These are phyloP conservation scores for Yarrowia sp. DNA, from an alignment of 805 yeast genomes.

Conservation along the genomic window DNA sequence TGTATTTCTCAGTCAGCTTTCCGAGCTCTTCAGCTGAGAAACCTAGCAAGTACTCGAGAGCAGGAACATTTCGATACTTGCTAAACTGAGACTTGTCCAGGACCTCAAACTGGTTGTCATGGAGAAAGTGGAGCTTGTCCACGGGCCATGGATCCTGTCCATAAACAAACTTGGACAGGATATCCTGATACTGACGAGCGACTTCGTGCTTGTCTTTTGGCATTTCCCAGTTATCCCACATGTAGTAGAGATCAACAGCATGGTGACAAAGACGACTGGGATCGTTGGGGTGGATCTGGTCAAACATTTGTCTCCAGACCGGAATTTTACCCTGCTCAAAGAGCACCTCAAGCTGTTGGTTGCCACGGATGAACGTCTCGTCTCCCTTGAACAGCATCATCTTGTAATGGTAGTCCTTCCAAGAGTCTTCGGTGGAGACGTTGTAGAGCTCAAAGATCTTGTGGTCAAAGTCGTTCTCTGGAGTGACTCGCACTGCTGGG, in stretches of 20 bases:
- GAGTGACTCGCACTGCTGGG: not conserved
- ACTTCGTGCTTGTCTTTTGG: not conserved
- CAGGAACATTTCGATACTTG: not conserved
- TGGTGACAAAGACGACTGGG: not conserved
- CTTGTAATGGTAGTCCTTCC: conserved; percentile 5
- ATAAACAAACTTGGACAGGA: not conserved
- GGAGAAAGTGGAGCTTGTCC: not conserved
- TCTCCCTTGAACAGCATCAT: conserved; percentile 19
- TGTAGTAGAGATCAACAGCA: conserved; percentile 10
- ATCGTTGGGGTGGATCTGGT: conserved; percentile 5
- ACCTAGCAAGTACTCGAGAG: not conserved
- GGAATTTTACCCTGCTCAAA: not conserved
- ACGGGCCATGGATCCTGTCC: conserved; percentile 1
- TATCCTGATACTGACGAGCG: not conserved
- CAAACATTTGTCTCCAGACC: not conserved
- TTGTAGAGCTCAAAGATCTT: conserved; percentile 1
- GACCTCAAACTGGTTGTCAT: not conserved
- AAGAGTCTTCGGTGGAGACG: not conserved
- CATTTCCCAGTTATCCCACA: conserved; percentile 17
- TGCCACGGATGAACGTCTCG: not conserved
- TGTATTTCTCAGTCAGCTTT: not conserved
- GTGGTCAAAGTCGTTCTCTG: conserved; percentile 8
- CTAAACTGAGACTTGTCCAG: conserved; percentile 2
- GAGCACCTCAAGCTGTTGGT: not conserved
- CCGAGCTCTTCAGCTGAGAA: conserved; percentile 1